Evolutionary conservation across 1,284 basidiomycete species (phyloP).

Genomic region (Salmacisia buchloeana): DNA sequence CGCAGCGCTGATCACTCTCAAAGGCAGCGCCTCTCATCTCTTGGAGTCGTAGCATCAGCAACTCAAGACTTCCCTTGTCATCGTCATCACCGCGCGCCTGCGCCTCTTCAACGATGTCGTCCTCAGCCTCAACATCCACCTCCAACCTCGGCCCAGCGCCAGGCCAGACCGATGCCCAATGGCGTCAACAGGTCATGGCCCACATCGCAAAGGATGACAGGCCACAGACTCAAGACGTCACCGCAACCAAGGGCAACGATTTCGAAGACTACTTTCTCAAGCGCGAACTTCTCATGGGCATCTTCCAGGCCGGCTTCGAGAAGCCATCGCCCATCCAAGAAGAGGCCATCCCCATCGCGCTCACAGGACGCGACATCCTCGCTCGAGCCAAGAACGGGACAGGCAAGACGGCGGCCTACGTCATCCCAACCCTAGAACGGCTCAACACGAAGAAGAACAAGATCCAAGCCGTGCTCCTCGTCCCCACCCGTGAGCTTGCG

Average conservation of each 20-base stretch:
- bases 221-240: slow-evolving; percentile 50
- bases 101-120: neutral
- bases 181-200: slow-evolving; percentile 32
- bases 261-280: slow-evolving; percentile 51
- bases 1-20: too few species aligned
- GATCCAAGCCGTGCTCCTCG: slow-evolving; percentile 65
- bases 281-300: slow-evolving; percentile 50
- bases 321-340: slow-evolving; percentile 96
- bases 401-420: slow-evolving; percentile 89
- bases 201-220: slow-evolving; percentile 40
- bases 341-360: slow-evolving; percentile 61
- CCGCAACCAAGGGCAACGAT: slow-evolving; percentile 49
- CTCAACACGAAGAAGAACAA: slow-evolving; percentile 78
- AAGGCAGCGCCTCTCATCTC: too few species aligned
- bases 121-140: slow-evolving; percentile 4
- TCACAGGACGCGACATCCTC: slow-evolving; percentile 67
- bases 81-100: neutral
- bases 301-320: slow-evolving; percentile 64
- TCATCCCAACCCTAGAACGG: slow-evolving; percentile 91
- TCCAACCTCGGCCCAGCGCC: slow-evolving; percentile 20
- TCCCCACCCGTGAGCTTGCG: slow-evolving; percentile 49
- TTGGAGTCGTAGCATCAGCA: too few species aligned
- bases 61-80: neutral
- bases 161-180: slow-evolving; percentile 34
- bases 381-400: slow-evolving; percentile 60